A percentile compares a stretch with the other conserved stretches of the same genome.
phyloP scores from a whole-genome alignment of 2,329 filamentous ascomycete species.

The Coniella vitis region DNA sequence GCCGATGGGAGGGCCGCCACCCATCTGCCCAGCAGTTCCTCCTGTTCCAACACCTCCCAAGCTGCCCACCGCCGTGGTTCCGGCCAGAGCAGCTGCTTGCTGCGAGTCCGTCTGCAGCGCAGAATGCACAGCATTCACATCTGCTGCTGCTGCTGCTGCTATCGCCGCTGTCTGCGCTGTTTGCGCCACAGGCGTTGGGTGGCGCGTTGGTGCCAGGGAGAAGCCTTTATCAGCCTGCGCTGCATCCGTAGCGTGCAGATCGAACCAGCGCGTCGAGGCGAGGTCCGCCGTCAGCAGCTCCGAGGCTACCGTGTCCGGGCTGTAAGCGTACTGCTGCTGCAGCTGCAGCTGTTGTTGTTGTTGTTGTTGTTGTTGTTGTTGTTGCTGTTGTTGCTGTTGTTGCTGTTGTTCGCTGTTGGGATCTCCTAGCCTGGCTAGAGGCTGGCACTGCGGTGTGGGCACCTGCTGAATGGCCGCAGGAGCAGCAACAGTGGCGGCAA shows the following conservation, averaged over 20 bases:
- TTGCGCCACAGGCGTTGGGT: not conserved
- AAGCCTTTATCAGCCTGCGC: conserved; percentile 27
- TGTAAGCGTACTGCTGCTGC: conserved; percentile 17
- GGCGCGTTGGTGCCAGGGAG: conserved; percentile 20
- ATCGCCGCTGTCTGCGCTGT: too few relatives aligned
- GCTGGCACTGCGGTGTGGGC: not conserved
- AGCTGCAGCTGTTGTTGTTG: not conserved
- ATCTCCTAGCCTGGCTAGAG: not conserved
- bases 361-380: too few relatives aligned
- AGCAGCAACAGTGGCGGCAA: too few relatives aligned
- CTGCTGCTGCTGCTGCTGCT: not conserved
- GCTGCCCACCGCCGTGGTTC: not conserved
- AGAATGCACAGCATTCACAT: not conserved
- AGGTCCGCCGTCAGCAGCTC: conserved; percentile 25
- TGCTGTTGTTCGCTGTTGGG: not conserved
- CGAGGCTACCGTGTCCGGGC: conserved; percentile 22
- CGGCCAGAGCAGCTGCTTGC: not conserved
- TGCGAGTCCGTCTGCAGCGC: not conserved
- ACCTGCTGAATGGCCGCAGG: too few relatives aligned
- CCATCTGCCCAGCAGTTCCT: too few relatives aligned
- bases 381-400: conserved; percentile 10
- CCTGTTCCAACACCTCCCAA: too few relatives aligned
- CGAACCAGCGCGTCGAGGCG: conserved; percentile 27
- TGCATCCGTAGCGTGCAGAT: conserved; percentile 25
- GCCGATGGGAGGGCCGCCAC: not conserved